Evolutionary conservation across 2,329 filamentous ascomycete species (phyloP).

Genomic region (Dactylellina leptospora): DNA sequence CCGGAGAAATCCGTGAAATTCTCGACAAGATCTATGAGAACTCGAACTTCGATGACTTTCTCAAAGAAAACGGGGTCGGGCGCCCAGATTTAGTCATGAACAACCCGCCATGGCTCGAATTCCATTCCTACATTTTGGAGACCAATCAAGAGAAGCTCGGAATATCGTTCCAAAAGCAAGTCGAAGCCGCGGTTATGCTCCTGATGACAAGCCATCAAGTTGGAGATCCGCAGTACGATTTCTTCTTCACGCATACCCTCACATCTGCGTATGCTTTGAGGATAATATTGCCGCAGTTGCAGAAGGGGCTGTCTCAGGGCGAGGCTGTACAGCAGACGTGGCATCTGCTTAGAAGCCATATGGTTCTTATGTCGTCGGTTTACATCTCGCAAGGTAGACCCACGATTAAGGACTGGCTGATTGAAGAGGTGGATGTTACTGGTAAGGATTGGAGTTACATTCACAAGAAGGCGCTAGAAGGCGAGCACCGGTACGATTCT

Average conservation of each 20-base stretch:
- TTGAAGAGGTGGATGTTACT: slow-evolving; percentile 69
- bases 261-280: slow-evolving; percentile 88
- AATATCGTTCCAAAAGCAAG: slow-evolving; percentile 44
- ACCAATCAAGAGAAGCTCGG: slow-evolving; percentile 9
- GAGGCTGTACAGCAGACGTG: slow-evolving; percentile 71
- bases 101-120: slow-evolving; percentile 70
- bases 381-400: slow-evolving; percentile 82
- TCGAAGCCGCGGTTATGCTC: slow-evolving; percentile 66
- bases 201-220: slow-evolving; percentile 66
- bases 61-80: slow-evolving; percentile 67
- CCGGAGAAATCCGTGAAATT: slow-evolving; percentile 71
- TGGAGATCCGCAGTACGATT: slow-evolving; percentile 75
- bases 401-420: slow-evolving; percentile 71
- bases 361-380: slow-evolving; percentile 79
- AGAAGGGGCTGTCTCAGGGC: slow-evolving; percentile 58
- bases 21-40: slow-evolving; percentile 75
- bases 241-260: slow-evolving; percentile 82
- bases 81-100: slow-evolving; percentile 76
- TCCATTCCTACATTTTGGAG: slow-evolving; percentile 23
- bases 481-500: slow-evolving; percentile 74
- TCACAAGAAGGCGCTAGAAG: slow-evolving; percentile 74
- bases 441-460: slow-evolving; percentile 80
- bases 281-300: slow-evolving; percentile 81
- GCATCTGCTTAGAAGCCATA: slow-evolving; percentile 83
- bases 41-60: slow-evolving; percentile 73